phyloP scores from a whole-genome alignment of 257 asterid genomes.

The Ilex asprella region DNA sequence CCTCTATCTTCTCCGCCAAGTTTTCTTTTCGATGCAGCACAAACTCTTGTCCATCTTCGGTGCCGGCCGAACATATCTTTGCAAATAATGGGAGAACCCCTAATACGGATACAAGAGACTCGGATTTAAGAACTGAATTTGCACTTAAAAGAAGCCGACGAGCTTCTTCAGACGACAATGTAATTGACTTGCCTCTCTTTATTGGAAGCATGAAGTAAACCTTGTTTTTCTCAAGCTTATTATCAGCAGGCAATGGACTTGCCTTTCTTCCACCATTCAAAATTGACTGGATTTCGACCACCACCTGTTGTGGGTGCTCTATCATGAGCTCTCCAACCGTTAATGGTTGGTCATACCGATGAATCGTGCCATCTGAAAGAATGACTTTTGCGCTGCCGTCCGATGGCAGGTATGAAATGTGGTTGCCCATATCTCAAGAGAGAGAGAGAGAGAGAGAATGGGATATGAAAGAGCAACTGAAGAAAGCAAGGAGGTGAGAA shows the following conservation, averaged over 20 bases:
- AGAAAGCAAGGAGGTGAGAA: background rate
- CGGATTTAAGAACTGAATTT: constrained; percentile 32
- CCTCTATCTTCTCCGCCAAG: constrained; percentile 14
- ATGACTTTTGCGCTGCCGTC: constrained; percentile 46
- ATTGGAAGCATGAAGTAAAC: constrained; percentile 58
- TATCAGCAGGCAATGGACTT: constrained; percentile 68
- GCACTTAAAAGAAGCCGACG: constrained; percentile 28
- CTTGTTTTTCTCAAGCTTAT: constrained; percentile 48
- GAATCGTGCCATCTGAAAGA: constrained; percentile 48
- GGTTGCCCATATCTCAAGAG: constrained; percentile 51
- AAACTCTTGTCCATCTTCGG: constrained; percentile 15
- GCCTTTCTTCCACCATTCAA: constrained; percentile 21
- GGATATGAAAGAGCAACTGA: background rate
- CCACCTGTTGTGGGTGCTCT: constrained; percentile 67
- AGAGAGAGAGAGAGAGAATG: constrained; percentile 3
- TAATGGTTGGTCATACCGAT: constrained; percentile 40
- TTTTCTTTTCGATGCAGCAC: constrained; percentile 8
- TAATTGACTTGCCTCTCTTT: constrained; percentile 43
- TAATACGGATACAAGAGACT: constrained; percentile 30
- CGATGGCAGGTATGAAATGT: constrained; percentile 23
- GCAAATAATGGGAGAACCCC: constrained; percentile 59
- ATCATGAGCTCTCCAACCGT: constrained; percentile 87
- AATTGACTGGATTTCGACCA: constrained; percentile 47
- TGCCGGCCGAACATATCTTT: constrained; percentile 30
- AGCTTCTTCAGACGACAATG: constrained; percentile 50